Conservation (phyloP, 2,329 filamentous ascomycete species). For the Alternaria sp. region DNA sequence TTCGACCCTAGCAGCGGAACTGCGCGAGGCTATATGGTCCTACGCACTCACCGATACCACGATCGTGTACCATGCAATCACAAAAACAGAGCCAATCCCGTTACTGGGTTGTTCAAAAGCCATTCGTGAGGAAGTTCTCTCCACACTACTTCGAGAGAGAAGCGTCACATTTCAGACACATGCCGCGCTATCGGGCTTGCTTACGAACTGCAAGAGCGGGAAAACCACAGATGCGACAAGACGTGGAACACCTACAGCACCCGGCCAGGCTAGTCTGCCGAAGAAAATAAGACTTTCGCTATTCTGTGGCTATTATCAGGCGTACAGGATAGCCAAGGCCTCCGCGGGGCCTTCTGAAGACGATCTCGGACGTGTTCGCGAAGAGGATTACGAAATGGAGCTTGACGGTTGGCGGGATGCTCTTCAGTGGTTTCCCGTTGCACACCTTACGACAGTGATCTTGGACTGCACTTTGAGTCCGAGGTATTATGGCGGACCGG, state of each 20-base stretch:
- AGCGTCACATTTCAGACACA: constrained; percentile 10
- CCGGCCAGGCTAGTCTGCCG: not conserved
- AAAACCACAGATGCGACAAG: not conserved
- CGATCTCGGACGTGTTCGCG: not conserved
- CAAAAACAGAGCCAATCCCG: constrained; percentile 1
- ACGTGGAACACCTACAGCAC: not conserved
- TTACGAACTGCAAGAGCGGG: not conserved
- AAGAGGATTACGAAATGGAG: not conserved
- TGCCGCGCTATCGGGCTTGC: constrained; percentile 3
- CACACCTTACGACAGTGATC: constrained; percentile 3
- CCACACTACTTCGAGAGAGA: not conserved
- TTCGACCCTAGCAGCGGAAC: constrained; percentile 3
- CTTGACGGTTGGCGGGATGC: constrained; percentile 7
- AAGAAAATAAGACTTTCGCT: constrained; percentile 3
- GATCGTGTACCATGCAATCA: constrained; percentile 7
- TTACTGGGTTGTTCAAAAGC: constrained; percentile 8
- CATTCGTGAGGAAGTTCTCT: constrained; percentile 6
- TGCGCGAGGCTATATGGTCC: constrained; percentile 6
- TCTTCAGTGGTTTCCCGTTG: not conserved
- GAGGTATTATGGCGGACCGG: constrained; percentile 4
- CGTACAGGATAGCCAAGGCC: not conserved
- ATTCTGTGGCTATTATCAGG: not conserved
- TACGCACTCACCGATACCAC: constrained; percentile 3
- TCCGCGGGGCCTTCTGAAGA: not conserved
- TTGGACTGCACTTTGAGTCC: constrained; percentile 6